phyloP scores from a whole-genome alignment of 805 yeast genomes.

The Spathaspora boniae region DNA sequence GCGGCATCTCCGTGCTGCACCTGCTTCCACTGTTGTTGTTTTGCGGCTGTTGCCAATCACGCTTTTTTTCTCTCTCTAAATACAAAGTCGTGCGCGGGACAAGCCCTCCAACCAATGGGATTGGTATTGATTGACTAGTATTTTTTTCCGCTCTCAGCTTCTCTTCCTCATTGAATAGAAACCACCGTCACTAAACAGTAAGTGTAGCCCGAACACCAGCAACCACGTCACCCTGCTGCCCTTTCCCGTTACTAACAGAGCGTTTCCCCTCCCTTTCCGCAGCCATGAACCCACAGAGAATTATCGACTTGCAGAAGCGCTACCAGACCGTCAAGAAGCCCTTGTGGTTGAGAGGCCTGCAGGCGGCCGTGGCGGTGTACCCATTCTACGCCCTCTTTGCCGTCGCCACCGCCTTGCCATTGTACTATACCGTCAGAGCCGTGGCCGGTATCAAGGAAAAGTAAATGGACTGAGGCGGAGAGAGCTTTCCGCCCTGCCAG shows the following conservation, averaged over 20 bases:
- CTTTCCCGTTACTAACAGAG: not conserved
- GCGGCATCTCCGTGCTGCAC: no score
- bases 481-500: not conserved
- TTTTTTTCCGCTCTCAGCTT: not conserved
- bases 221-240: not conserved
- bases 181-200: slow-evolving; percentile 2
- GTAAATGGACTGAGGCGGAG: slow-evolving; percentile 7
- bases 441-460: slow-evolving; percentile 58
- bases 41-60: no score
- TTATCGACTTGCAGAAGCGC: slow-evolving; percentile 42
- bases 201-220: slow-evolving; percentile 5
- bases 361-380: slow-evolving; percentile 64
- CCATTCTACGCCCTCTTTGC: slow-evolving; percentile 78
- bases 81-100: not conserved
- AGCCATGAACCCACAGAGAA: slow-evolving; percentile 44
- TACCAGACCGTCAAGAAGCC: slow-evolving; percentile 41
- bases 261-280: not conserved
- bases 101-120: not conserved
- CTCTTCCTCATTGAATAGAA: slow-evolving; percentile 2
- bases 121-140: not conserved
- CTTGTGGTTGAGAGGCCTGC: slow-evolving; percentile 44
- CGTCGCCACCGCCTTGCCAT: slow-evolving; percentile 61
- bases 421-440: slow-evolving; percentile 72
- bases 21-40: no score
- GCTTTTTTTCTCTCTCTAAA: not conserved